These are phyloP conservation scores for Alternaria triticimaculans DNA, from an alignment of 2,329 filamentous ascomycete genomes.

Conservation along the genomic window DNA sequence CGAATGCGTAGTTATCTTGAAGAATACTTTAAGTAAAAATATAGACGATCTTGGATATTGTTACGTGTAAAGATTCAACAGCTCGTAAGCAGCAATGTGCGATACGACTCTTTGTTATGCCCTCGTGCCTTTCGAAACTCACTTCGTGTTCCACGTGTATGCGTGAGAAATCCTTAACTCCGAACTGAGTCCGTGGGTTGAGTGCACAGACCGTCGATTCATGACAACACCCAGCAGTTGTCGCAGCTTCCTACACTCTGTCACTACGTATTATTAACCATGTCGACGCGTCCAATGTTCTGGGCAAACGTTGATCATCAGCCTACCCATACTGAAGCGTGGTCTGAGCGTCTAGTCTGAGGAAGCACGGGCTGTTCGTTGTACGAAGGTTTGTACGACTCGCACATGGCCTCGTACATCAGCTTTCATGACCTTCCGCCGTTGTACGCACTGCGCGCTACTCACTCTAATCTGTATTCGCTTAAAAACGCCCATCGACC, in stretches of 20 bases:
- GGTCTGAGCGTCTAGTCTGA: background rate
- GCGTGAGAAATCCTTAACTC: background rate
- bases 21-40: background rate
- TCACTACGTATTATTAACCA: background rate
- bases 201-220: background rate
- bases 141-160: background rate
- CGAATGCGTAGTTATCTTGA: background rate
- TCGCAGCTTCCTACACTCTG: background rate
- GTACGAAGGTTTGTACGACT: slow-evolving; percentile 2
- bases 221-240: background rate
- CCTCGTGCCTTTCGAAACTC: background rate
- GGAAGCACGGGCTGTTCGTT: background rate
- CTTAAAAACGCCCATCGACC: background rate
- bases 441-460: background rate
- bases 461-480: background rate
- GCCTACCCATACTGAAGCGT: background rate
- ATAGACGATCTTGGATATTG: background rate
- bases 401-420: background rate
- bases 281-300: background rate
- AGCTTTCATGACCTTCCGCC: background rate
- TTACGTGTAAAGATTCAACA: background rate
- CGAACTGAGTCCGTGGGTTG: background rate
- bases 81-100: background rate
- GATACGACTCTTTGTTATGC: background rate
- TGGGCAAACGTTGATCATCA: background rate